Base-by-base conservation (phyloP, 768 basidiomycete genomes). In the Podaxis sp. region DNA sequence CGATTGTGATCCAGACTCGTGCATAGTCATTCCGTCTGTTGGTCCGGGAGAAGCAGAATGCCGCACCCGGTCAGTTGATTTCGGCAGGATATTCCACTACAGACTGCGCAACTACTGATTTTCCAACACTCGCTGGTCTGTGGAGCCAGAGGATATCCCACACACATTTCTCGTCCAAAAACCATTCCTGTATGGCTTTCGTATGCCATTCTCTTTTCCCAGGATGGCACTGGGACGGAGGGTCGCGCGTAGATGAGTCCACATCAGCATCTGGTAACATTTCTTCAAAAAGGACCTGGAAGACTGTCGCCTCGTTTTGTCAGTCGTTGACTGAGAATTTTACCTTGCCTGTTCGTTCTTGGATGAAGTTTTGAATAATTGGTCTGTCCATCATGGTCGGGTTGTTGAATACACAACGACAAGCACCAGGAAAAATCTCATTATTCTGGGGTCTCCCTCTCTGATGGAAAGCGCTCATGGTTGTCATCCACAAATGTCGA, bases 211-310 rank as follows among this genome's bases (percentile, higher is more conserved):
- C n/a, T 10, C 61, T 36, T 11, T 55, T 62, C 4, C 50, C 61
- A 1, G 61, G 61, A 40, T 52, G 27, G 36, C 55, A 62, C 42
- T 35, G 42, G 14, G 61, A 44, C 1, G 62, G 56, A 6, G 47
- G 32, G 18, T 35, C 18, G 18, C 46, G 56, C 16, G 28, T 46
- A 4, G 47, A 57, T 7, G 35, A 37, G 21, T 57, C 47, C 10
- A 50, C 32, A 16, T 57, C 47, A 14, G 56, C 47, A 7, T 47
- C 47, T 21, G 28, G 21, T 16, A 47, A n/a, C 56, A 57, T 38
- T 14, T 21, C 13, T 6, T 35, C 13, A 1, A 7, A 9, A 11
- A 35, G 55, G 7, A 56, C 9, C 25, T 13, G 1, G 16, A 56
- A 28, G 16, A 44, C 42, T 56, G 5, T n/a, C 6, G n/a, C 13